Conservation (phyloP, 2,329 filamentous ascomycete genomes). For the Beauveria asiatica region DNA sequence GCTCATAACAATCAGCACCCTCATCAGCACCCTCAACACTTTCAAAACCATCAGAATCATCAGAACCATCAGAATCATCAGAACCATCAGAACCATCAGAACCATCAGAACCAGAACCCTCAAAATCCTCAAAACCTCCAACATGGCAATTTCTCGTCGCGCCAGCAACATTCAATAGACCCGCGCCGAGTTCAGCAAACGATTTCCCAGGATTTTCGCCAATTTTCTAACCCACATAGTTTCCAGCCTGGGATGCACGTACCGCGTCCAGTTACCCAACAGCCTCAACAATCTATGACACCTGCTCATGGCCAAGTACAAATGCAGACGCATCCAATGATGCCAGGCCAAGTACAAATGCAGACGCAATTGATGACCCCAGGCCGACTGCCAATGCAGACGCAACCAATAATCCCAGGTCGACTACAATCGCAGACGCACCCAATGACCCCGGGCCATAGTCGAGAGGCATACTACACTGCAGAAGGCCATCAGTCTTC, state of each 20-base stretch:
- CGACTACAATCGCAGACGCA: neutral
- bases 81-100: neutral
- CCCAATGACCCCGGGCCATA: neutral
- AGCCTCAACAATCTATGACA: neutral
- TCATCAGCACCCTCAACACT: neutral
- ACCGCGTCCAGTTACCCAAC: neutral
- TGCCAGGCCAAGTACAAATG: neutral
- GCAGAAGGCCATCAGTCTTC: neutral
- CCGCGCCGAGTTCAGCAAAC: too few relatives aligned
- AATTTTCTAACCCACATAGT: neutral
- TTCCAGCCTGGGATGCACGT: neutral
- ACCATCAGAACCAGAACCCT: too few relatives aligned
- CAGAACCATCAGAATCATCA: too few relatives aligned
- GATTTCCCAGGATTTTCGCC: neutral
- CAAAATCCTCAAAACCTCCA: too few relatives aligned
- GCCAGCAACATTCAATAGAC: too few relatives aligned
- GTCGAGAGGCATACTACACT: neutral
- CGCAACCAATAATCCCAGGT: too few relatives aligned
- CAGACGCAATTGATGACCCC: neutral
- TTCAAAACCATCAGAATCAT: too few relatives aligned
- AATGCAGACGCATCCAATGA: neutral
- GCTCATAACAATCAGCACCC: neutral
- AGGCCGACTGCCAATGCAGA: neutral
- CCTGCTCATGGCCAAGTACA: neutral
- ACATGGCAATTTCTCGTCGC: too few relatives aligned